Conservation (phyloP, 148 eudicot genomes). For the Nepenthes mirabilis region DNA sequence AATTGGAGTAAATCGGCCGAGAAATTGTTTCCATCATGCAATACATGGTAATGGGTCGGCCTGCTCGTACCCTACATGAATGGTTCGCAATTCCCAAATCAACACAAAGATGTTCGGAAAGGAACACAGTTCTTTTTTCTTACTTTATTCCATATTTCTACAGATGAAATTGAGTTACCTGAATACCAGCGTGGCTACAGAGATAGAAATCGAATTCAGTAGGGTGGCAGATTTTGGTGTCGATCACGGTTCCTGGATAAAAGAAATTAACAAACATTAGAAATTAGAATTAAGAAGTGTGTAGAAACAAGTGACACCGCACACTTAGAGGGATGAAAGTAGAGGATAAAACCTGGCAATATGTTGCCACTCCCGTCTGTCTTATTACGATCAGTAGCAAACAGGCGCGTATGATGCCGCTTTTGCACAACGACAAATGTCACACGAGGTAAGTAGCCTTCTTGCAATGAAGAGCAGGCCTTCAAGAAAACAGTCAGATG, state of each 20-base stretch:
- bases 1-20: conserved; percentile 48
- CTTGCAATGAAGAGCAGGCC: conserved; percentile 65
- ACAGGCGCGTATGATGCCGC: conserved; percentile 88
- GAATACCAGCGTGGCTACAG: conserved; percentile 76
- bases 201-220: conserved; percentile 44
- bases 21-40: conserved; percentile 56
- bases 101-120: background rate
- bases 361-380: conserved; percentile 83
- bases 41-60: conserved; percentile 69
- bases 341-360: conserved; percentile 42
- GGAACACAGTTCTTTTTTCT: background rate
- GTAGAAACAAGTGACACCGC: no score
- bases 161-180: conserved; percentile 21
- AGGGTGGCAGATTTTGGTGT: conserved; percentile 38
- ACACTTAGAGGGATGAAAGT: no score
- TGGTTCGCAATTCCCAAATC: background rate
- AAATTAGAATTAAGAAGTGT: no score
- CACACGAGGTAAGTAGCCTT: conserved; percentile 40
- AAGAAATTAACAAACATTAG: no score
- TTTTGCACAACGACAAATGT: conserved; percentile 93
- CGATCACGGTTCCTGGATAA: no score
- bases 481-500: conserved; percentile 2
- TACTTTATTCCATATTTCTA: background rate
- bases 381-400: conserved; percentile 28
- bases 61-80: conserved; percentile 61